Evolutionary conservation across 2,329 filamentous ascomycete species (phyloP), one percentile per base, ranked within the genome.

Genomic region (Tolypocladium capitatum): DNA sequence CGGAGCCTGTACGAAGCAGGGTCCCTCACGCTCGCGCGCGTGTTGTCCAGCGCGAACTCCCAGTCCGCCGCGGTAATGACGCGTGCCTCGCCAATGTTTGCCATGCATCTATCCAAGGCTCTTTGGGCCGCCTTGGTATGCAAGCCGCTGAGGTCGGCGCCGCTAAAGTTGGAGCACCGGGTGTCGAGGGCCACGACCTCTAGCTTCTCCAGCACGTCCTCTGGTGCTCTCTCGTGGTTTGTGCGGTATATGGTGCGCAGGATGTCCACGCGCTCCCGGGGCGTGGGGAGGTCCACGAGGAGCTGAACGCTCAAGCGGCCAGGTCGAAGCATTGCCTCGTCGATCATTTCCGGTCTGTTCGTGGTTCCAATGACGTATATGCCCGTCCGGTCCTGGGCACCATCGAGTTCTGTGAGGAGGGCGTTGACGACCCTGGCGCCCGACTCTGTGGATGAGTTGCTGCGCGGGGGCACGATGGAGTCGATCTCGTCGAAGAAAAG

Each of bases 401-500:
- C 92, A 59, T 98, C 92, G 1, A 98, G 78, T 63, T 98, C 92
- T 0, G 92, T 94, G 31, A 98, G 81, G 0, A 98, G 75, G 1
- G 91, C 94, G 63, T 97, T 97, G 55, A 98, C 92, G 3, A 98
- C 87, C 32, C 92, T 81, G 1, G 87, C 82, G 43, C 85, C 87
- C 6, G 88, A 84, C 62, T 97, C 91, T 2, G 83, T 86, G 2
- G 86, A 77, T 1, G 75, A 74, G 48, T 84, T 84, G 59, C 91
- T 88, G 47, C 92, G 81, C 46, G 82, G 82, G 0, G 91, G 90
- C 0, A 92, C 90, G 3, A 98, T 72, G 1, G 92, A 91, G 65
- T 98, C 92, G 46, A 98, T 77, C 68, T 98, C 92, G 63, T 98
- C 92, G 61, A 98, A 97, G 76, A 98, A 97, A 49, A 98, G 83